phyloP scores from a whole-genome alignment of 2,329 filamentous ascomycete genomes.

The Teratosphaeria nubilosa region DNA sequence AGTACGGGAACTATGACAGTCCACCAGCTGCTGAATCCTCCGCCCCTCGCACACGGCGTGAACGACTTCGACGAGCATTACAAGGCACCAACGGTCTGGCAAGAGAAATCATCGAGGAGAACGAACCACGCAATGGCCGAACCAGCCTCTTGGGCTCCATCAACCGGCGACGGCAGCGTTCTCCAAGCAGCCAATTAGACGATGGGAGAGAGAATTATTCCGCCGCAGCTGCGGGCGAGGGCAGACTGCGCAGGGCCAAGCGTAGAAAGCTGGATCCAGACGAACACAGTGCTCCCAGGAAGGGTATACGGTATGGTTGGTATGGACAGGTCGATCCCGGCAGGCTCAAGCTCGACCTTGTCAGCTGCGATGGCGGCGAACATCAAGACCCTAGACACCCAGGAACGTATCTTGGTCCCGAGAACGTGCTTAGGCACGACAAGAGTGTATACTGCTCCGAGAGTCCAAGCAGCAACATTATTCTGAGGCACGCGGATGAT shows the following conservation, averaged over 20 bases:
- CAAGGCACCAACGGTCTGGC: slow-evolving; percentile 25
- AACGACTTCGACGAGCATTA: slow-evolving; percentile 25
- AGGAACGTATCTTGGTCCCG: slow-evolving; percentile 51
- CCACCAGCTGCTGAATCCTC: slow-evolving; percentile 28
- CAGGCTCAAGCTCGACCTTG: slow-evolving; percentile 72
- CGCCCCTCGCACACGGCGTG: slow-evolving; percentile 21
- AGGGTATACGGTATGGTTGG: slow-evolving; percentile 64
- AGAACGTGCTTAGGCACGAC: slow-evolving; percentile 78
- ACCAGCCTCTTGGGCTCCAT: slow-evolving; percentile 4
- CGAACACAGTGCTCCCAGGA: slow-evolving; percentile 9
- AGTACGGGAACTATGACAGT: slow-evolving; percentile 35
- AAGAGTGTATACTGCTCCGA: slow-evolving; percentile 83
- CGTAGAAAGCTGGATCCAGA: slow-evolving; percentile 32
- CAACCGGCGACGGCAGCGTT: slow-evolving; percentile 8
- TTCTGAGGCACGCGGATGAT: slow-evolving; percentile 70
- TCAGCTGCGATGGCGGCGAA: slow-evolving; percentile 76
- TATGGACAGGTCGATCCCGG: slow-evolving; percentile 82
- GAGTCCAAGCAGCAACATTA: slow-evolving; percentile 75
- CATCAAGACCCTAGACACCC: slow-evolving; percentile 41
- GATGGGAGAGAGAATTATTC: not conserved
- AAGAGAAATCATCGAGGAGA: slow-evolving; percentile 1
- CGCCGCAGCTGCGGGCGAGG: slow-evolving; percentile 9
- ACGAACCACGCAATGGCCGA: not conserved
- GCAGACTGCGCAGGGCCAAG: slow-evolving; percentile 18
- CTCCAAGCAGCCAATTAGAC: slow-evolving; percentile 7